Percentiles rank a stretch among this genome's conserved stretches.
Evolutionary conservation across 352 stramenopile species (phyloP).

Genomic region (Globisporangium cederbergense): DNA sequence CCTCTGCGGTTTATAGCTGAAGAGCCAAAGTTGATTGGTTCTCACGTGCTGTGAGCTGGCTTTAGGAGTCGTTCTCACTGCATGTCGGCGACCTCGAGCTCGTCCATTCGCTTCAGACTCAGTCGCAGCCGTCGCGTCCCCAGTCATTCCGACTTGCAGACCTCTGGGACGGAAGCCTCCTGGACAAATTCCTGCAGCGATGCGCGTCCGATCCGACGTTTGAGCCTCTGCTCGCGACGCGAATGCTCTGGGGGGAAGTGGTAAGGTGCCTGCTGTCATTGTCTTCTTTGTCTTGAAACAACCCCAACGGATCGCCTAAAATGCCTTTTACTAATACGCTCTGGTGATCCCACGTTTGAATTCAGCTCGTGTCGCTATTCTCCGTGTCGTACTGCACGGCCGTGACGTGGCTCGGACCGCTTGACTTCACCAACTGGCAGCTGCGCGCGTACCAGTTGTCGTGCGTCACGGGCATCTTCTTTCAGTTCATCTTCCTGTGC

Average conservation of each 20-base stretch:
- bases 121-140: neutral
- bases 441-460: conserved; percentile 33
- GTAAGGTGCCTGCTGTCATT: conserved; percentile 16
- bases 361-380: conserved; percentile 46
- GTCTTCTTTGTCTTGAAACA: neutral
- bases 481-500: conserved; percentile 36
- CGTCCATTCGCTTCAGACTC: neutral
- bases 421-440: conserved; percentile 54
- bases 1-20: neutral
- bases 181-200: conserved; percentile 22
- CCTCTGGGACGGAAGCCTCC: conserved; percentile 20
- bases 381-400: conserved; percentile 36
- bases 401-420: conserved; percentile 45
- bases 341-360: neutral
- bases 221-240: conserved; percentile 21
- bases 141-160: conserved; percentile 12
- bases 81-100: conserved; percentile 9
- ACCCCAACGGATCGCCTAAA: neutral
- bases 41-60: neutral
- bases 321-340: neutral
- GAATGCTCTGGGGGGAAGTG: conserved; percentile 37
- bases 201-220: conserved; percentile 30
- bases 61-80: conserved; percentile 6
- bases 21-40: neutral
- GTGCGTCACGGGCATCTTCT: conserved; percentile 29